Evolutionary conservation across 148 eudicot species (phyloP).

Genomic region (Heliosperma pusillum): DNA sequence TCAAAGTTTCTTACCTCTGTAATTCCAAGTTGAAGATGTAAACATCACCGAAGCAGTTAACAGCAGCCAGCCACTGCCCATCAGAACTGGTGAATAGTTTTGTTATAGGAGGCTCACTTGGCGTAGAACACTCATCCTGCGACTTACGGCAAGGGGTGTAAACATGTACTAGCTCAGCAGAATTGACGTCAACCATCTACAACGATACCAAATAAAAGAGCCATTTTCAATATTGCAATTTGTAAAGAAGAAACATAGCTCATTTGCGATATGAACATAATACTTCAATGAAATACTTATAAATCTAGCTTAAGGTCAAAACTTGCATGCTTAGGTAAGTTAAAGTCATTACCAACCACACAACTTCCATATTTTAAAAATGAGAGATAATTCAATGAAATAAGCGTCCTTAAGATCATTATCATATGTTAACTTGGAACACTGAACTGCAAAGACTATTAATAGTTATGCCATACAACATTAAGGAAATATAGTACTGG

Average conservation of each 20-base stretch:
- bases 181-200: slow-evolving; percentile 71
- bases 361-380: background rate
- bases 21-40: slow-evolving; percentile 81
- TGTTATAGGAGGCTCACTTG: slow-evolving; percentile 82
- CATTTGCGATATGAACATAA: background rate
- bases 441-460: no score
- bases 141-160: slow-evolving; percentile 74
- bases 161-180: slow-evolving; percentile 47
- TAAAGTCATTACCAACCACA: background rate
- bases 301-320: background rate
- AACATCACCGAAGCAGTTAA: slow-evolving; percentile 85
- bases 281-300: background rate
- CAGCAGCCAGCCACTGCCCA: slow-evolving; percentile 94
- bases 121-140: slow-evolving; percentile 42
- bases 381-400: background rate
- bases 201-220: background rate
- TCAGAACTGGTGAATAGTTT: slow-evolving; percentile 75
- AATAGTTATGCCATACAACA: no score
- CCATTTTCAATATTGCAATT: background rate
- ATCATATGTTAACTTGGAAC: no score
- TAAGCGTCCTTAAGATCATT: background rate
- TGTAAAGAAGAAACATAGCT: background rate
- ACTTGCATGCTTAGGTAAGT: background rate
- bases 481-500: no score
- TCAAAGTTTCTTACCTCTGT: slow-evolving; percentile 49